Conservation (phyloP, 805 yeast species). For the Lipomyces orientalis region DNA sequence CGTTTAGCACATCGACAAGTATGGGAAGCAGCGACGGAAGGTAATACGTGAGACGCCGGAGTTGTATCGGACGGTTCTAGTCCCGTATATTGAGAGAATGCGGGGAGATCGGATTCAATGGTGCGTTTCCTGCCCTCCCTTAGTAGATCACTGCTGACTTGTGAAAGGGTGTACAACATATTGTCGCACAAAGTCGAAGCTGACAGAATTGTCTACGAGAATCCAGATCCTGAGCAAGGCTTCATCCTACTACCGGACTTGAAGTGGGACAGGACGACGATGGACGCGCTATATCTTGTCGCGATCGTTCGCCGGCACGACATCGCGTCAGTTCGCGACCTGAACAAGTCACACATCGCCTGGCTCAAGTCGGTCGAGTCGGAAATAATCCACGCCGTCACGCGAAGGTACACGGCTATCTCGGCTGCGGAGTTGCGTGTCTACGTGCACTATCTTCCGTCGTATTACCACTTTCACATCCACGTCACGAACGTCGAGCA, state of each 20-base stretch:
- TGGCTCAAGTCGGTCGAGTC: constrained; percentile 59
- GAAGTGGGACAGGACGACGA: constrained; percentile 87
- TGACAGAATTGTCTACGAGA: constrained; percentile 75
- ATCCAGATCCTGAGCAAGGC: constrained; percentile 59
- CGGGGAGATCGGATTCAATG: constrained; percentile 80
- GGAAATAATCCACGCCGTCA: constrained; percentile 56
- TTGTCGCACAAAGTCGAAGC: constrained; percentile 81
- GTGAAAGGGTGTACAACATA: constrained; percentile 68
- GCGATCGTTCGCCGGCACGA: constrained; percentile 74
- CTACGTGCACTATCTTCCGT: constrained; percentile 90
- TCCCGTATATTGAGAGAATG: constrained; percentile 79
- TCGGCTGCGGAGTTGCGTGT: constrained; percentile 65
- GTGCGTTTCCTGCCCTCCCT: constrained; percentile 44
- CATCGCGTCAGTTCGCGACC: constrained; percentile 76
- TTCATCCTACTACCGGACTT: constrained; percentile 88
- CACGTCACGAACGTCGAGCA: constrained; percentile 81
- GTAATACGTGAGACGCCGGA: constrained; percentile 82
- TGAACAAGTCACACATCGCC: constrained; percentile 61
- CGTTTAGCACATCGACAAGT: constrained; percentile 73
- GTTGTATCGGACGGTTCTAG: constrained; percentile 63
- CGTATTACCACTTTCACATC: constrained; percentile 93
- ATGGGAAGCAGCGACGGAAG: constrained; percentile 62
- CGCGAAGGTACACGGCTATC: constrained; percentile 54
- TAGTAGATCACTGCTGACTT: neutral
- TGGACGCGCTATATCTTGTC: constrained; percentile 75